These are phyloP conservation scores for Curvularia sp. DNA, from an alignment of 2,329 filamentous ascomycete genomes.

Conservation along the genomic window DNA sequence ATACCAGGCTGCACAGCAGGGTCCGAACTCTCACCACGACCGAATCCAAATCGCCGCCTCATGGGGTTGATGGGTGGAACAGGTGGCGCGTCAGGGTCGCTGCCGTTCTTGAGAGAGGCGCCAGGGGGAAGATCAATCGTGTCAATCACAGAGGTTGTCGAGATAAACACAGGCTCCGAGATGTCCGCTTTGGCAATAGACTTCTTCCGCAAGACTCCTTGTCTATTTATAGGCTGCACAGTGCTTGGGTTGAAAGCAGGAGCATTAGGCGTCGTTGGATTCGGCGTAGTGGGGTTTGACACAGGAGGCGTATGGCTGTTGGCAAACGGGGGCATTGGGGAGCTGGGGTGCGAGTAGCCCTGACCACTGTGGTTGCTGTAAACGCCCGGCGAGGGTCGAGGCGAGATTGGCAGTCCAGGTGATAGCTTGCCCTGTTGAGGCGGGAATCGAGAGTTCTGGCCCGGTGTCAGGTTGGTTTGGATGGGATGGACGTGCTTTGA, in stretches of 20 bases:
- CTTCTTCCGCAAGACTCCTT: constrained; percentile 58
- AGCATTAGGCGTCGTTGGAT: constrained; percentile 52
- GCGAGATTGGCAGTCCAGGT: constrained; percentile 45
- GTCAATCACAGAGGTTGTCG: constrained; percentile 64
- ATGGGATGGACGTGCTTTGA: constrained; percentile 49
- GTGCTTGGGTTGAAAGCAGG: constrained; percentile 42
- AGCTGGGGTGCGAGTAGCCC: constrained; percentile 51
- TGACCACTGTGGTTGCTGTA: constrained; percentile 43
- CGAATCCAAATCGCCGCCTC: constrained; percentile 58
- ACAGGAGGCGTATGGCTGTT: constrained; percentile 63
- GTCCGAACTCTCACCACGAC: constrained; percentile 46
- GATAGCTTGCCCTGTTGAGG: constrained; percentile 37
- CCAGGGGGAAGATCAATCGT: constrained; percentile 64
- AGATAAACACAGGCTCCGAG: constrained; percentile 64
- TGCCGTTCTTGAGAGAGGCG: constrained; percentile 62
- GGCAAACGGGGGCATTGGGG: constrained; percentile 57
- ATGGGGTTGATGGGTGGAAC: constrained; percentile 67
- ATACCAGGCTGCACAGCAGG: constrained; percentile 47
- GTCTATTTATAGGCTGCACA: constrained; percentile 38
- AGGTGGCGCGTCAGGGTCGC: constrained; percentile 49
- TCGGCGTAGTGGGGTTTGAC: constrained; percentile 51
- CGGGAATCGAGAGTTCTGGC: constrained; percentile 35
- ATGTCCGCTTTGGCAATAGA: constrained; percentile 67
- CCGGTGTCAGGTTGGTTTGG: constrained; percentile 37
- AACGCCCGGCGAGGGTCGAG: constrained; percentile 47